A percentile compares a stretch with the other conserved stretches of the same genome.
Conservation (phyloP, 1,284 basidiomycete genomes). For the Phylloporus gajari region DNA sequence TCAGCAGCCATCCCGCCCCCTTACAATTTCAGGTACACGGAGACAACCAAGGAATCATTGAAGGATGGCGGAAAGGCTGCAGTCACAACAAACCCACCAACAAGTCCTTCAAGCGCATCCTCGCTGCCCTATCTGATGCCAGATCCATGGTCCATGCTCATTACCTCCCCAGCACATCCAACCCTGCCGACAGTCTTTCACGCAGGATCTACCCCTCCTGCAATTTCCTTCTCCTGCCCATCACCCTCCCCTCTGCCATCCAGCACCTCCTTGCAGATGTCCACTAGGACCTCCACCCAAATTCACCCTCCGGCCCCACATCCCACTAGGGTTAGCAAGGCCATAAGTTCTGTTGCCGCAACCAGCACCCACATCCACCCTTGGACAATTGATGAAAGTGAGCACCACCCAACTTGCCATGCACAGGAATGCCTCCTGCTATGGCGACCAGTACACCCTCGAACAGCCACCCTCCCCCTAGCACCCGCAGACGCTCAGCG, state of each 20-base stretch:
- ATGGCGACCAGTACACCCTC: neutral
- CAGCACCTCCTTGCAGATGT: neutral
- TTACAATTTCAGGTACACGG: constrained; percentile 36
- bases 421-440: neutral
- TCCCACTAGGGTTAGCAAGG: too few relatives aligned
- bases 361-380: too few relatives aligned
- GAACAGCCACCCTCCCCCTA: neutral
- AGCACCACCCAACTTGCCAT: neutral
- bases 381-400: too few relatives aligned
- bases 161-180: neutral
- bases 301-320: too few relatives aligned
- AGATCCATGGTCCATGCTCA: too few relatives aligned
- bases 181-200: neutral
- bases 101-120: constrained; percentile 36
- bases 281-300: neutral
- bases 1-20: neutral
- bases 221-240: neutral
- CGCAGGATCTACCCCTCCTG: neutral
- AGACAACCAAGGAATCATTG: constrained; percentile 52
- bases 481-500: neutral
- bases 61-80: constrained; percentile 51
- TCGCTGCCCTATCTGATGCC: neutral
- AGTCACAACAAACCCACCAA: constrained; percentile 44
- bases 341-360: too few relatives aligned
- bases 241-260: neutral